These are phyloP conservation scores for Turnera subulata DNA, from an alignment of 345 rosid species.

Conservation along the genomic window DNA sequence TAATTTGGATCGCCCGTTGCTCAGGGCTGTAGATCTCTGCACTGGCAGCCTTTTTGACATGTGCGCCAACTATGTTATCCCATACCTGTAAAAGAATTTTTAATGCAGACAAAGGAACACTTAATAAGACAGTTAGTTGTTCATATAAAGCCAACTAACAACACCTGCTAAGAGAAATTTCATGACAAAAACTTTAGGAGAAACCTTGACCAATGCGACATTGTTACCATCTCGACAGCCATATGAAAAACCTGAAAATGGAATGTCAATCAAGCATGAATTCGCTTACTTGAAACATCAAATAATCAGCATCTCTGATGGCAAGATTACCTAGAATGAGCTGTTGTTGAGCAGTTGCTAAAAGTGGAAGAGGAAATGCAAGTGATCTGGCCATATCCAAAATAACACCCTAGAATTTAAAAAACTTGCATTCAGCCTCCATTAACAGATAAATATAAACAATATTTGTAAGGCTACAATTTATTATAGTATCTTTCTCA, in stretches of 20 bases:
- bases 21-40: constrained; percentile 67
- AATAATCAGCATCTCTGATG: constrained; percentile 4
- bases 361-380: constrained; percentile 71
- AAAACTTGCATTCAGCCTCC: constrained; percentile 19
- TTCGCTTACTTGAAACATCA: background rate
- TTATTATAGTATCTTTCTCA: too few relatives aligned
- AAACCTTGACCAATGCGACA: constrained; percentile 57
- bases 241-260: constrained; percentile 50
- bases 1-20: constrained; percentile 52
- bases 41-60: constrained; percentile 54
- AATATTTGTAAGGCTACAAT: too few relatives aligned
- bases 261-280: constrained; percentile 10
- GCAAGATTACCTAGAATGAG: constrained; percentile 62
- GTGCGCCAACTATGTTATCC: constrained; percentile 62
- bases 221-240: constrained; percentile 36
- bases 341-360: constrained; percentile 76
- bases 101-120: background rate
- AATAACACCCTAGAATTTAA: constrained; percentile 50
- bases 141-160: background rate
- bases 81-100: constrained; percentile 46
- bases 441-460: too few relatives aligned
- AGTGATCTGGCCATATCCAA: constrained; percentile 68
- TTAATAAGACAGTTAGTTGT: background rate
- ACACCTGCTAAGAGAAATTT: background rate
- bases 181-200: background rate